A percentile compares a stretch with the other conserved stretches of the same genome.
phyloP scores from a whole-genome alignment of 2,329 filamentous ascomycete species.

The Apiospora saccharicola region DNA sequence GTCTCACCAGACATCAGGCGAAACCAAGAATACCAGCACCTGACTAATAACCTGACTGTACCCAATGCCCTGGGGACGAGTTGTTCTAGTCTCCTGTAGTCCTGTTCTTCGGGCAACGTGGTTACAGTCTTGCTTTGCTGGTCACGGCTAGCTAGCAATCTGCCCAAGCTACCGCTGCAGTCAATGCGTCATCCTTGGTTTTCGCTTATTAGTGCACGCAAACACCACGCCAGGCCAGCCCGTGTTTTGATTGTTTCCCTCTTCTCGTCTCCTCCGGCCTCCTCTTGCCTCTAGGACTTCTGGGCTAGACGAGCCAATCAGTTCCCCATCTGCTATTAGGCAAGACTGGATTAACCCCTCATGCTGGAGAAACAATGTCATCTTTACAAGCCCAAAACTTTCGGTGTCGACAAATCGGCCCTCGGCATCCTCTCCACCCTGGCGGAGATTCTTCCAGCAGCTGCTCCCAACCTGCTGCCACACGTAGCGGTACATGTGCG shows the following conservation, averaged over 20 bases:
- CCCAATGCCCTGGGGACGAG: neutral
- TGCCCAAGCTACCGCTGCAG: neutral
- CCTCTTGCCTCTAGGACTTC: neutral
- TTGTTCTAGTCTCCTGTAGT: neutral
- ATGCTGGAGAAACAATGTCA: neutral
- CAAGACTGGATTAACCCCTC: neutral
- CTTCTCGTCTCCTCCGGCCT: neutral
- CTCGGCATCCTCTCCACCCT: neutral
- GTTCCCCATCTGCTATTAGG: neutral
- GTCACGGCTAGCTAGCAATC: constrained; percentile 1
- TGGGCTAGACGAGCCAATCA: neutral
- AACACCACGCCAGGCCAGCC: neutral
- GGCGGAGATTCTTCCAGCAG: neutral
- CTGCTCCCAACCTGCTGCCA: constrained; percentile 1
- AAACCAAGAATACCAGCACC: constrained; percentile 18
- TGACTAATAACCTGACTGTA: constrained; percentile 1
- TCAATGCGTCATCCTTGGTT: constrained; percentile 18
- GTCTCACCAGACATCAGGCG: constrained; percentile 20
- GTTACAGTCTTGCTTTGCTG: constrained; percentile 18
- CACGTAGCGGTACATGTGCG: neutral
- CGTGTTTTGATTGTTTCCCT: neutral
- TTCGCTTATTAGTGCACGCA: neutral
- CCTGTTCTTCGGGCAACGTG: constrained; percentile 10
- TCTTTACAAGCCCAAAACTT: neutral
- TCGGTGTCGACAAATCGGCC: neutral